Percentiles rank a stretch among this genome's conserved stretches.
phyloP scores from a whole-genome alignment of 352 stramenopile genomes.

The Phytophthora foliorum region DNA sequence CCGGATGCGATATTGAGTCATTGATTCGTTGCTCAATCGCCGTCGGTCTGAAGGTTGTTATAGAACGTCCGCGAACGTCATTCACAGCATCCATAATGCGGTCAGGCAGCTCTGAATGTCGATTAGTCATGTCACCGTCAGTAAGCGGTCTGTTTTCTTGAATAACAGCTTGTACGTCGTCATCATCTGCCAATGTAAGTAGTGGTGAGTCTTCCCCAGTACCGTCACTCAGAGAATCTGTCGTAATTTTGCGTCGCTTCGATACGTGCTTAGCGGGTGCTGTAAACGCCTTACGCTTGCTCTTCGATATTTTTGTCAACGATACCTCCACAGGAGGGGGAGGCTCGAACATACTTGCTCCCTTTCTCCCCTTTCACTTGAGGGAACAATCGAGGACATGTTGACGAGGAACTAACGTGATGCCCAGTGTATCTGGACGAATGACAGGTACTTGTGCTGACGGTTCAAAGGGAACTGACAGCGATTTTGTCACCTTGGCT shows the following conservation, averaged over 20 bases:
- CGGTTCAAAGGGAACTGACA: not conserved
- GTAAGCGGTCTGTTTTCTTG: too few species aligned
- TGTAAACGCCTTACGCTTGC: not conserved
- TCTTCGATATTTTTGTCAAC: not conserved
- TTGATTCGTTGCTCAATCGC: not conserved
- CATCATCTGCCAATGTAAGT: not conserved
- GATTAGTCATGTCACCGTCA: too few species aligned
- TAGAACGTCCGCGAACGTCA: not conserved
- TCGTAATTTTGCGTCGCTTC: not conserved
- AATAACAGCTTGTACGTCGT: not conserved
- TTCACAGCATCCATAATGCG: not conserved
- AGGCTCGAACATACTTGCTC: not conserved
- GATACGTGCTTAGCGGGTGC: not conserved
- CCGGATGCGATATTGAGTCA: not conserved
- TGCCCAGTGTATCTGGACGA: not conserved
- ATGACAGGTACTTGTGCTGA: not conserved
- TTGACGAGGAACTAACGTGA: not conserved
- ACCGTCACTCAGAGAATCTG: not conserved
- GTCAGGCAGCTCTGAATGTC: not conserved
- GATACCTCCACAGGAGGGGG: not conserved
- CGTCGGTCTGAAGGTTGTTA: not conserved
- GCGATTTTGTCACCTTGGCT: not conserved
- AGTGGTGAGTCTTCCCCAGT: not conserved
- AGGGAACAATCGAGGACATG: not conserved
- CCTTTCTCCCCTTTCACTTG: not conserved